Evolutionary conservation across 495 filamentous ascomycete species (phyloP), one percentile per base, ranked within the genome.

Genomic region (Podospora pseudopauciseta): DNA sequence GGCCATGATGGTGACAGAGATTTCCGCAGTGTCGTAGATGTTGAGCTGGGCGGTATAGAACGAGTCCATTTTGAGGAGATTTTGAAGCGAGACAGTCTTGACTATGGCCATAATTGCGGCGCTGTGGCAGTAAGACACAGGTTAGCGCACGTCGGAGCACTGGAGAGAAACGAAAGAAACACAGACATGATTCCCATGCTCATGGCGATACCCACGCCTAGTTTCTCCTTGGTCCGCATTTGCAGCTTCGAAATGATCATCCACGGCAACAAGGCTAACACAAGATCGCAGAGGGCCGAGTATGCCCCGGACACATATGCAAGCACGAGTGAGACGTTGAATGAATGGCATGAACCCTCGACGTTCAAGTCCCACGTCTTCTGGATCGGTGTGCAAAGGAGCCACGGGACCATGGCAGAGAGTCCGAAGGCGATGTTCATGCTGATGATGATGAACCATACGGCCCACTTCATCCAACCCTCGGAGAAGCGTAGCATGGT

Each of bases 371-470:
- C 60, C 80, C 79, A 81, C 6, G 66, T 71, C 59, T 76, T 76
- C 2, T 69, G 27, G 26, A 75, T 39, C 3, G 80, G 80, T 19
- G 66, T 28, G 65, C 80, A 82, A 18, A 71, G 68, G 0, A 80
- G 55, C 65, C 75, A 83, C 2, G 67, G 71, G 54, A 81, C 74
- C 7, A 78, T 72, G n/a, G 76, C 76, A 56, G 68, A 76, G n/a
- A 80, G 56, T 23, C 70, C 74, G 27, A 76, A 71, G 64, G 73
- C 60, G 9, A 78, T 34, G 69, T 82, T 82, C 34, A 83, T 71
- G 55, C 61, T 71, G 13, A 73, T 55, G 56, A 78, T 78, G 59
- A 80, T 65, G 62, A 78, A 65, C 76, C 72, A 72, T n/a, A 74
- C 5, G 28, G 63, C 59, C 19, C 16, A 30, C 27, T 59, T 68